Evolutionary conservation across 1,284 basidiomycete species (phyloP), one percentile per base, ranked within the genome.

Genomic region (Cutaneotrichosporon sp.): DNA sequence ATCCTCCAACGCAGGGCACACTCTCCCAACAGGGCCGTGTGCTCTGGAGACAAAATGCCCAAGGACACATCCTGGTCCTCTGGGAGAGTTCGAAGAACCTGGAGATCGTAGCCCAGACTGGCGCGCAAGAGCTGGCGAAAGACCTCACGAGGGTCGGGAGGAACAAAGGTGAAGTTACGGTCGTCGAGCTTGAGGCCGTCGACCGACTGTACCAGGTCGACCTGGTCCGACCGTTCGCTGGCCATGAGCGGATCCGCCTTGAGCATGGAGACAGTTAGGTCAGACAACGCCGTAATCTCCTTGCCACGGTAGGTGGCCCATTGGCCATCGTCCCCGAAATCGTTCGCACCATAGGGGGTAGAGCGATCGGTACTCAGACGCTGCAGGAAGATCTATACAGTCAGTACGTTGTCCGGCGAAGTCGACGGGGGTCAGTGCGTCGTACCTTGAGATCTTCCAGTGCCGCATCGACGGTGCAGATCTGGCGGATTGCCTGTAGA

Each of bases 51-150:
- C n/a, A 99, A 81, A 62, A 99, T 98, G 11, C 91, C 91, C 36
- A 99, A 82, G 1, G 93, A 92, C 4, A 99, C 96, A 81, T 99
- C 94, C 70, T 98, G 92, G 72, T 94, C 91, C 70, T 97, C 96
- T 38, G 93, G 90, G 40, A 97, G 88, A 53, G 90, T 88, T 64
- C 90, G 84, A 88, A 99, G 94, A 42, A 89, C 86, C 74, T 95
- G 91, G 58, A 99, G 83, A 78, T 99, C 97, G 51, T 86, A 85
- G 40, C 90, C 85, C 53, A 99, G 86, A 75, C 94, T 96, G 60
- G 87, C 83, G 72, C 91, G 89, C 31, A 98, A 84, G 5, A 98
- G 84, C 9, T 90, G 86, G 69, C 87, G 88, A 83, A 97, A 99
- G 74, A 87, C 90, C 66, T 87, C 88, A 72, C 87, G 87, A 4